Evolutionary conservation across 345 rosid genomes (phyloP).

Genomic region (Lagerstroemia speciosa): DNA sequence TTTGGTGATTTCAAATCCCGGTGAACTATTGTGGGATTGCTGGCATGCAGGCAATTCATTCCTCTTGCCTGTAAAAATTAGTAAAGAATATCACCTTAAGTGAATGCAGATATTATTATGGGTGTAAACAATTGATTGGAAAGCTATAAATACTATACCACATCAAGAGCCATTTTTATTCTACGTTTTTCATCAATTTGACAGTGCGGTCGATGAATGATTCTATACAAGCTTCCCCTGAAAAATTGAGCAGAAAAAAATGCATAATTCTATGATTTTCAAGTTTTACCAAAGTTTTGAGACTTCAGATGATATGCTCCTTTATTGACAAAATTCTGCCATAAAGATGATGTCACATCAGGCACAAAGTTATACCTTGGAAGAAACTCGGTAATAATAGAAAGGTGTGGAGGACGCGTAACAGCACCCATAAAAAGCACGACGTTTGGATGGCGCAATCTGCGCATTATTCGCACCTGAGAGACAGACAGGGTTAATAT

Average conservation of each 20-base stretch:
- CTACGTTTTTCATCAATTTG: constrained; percentile 88
- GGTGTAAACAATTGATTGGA: constrained; percentile 5
- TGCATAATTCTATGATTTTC: constrained; percentile 6
- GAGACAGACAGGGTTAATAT: constrained; percentile 8
- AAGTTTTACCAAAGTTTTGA: constrained; percentile 7
- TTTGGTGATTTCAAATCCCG: constrained; percentile 98
- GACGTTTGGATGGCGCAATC: constrained; percentile 97
- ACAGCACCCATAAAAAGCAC: constrained; percentile 98
- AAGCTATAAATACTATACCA: constrained; percentile 42
- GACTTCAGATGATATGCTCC: constrained; percentile 10
- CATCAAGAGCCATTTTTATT: constrained; percentile 99
- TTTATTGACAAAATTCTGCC: not conserved
- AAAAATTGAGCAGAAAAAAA: constrained; percentile 11
- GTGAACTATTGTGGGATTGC: constrained; percentile 93
- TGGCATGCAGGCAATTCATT: constrained; percentile 96
- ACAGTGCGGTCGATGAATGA: constrained; percentile 87
- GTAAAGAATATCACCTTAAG: constrained; percentile 1
- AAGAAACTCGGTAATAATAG: constrained; percentile 90
- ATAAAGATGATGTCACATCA: not conserved
- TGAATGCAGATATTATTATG: not conserved
- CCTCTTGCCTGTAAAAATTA: constrained; percentile 77
- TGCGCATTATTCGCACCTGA: constrained; percentile 96
- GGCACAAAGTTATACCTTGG: constrained; percentile 55
- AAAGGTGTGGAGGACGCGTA: constrained; percentile 98
- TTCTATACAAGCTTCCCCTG: constrained; percentile 95